Base-by-base conservation (phyloP, 2,329 filamentous ascomycete species). In the Phaeoacremonium minimum region DNA sequence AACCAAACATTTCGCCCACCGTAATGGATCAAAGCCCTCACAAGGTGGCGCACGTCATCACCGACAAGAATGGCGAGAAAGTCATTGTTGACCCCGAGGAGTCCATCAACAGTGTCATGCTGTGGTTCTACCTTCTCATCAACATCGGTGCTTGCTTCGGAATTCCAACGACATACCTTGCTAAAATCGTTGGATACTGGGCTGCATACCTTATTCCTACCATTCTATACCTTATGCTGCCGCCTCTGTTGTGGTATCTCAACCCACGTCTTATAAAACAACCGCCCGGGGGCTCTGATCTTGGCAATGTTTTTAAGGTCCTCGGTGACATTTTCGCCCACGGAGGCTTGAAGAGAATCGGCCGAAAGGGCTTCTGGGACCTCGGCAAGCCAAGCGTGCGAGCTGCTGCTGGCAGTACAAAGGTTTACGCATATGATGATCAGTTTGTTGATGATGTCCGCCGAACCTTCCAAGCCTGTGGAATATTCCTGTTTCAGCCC, bases 81-180 rank as follows among this genome's bases (percentile, higher is more conserved):
- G 77, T 85, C 18, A 82, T 86, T 33, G 68, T 82, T n/a, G 81
- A 85, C 44, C 81, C 80, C 1, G 76, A 78, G 44, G 71, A 77
- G 15, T 85, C 80, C 4, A 65, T 80, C 2, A 72, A 77, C 32
- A 71, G 81, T 15, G 80, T 85, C 43, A 86, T 83, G 65, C 67
- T 83, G 43, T 83, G 80, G 61, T 77, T 75, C 50, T 75, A 76
- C 46, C 57, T 73, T 18, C 57, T 75, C 47, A 73, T 74, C 55
- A 77, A 77, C 47, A 56, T 76, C 31, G 73, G 73, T 22, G 67
- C 66, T 38, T 71, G 74, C 47, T 67, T 69, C 50, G 65, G 66
- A 33, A 68, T 74, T 15, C 67, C 67, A 11, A 76, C 71, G 18
- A 62, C 69, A 0, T 75, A 74, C 47, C 61, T 68, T 3, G 73